Percentiles rank a stretch among this genome's conserved stretches.
phyloP scores from a whole-genome alignment of 306 rosid genomes.

The Cucurbita maxima region DNA sequence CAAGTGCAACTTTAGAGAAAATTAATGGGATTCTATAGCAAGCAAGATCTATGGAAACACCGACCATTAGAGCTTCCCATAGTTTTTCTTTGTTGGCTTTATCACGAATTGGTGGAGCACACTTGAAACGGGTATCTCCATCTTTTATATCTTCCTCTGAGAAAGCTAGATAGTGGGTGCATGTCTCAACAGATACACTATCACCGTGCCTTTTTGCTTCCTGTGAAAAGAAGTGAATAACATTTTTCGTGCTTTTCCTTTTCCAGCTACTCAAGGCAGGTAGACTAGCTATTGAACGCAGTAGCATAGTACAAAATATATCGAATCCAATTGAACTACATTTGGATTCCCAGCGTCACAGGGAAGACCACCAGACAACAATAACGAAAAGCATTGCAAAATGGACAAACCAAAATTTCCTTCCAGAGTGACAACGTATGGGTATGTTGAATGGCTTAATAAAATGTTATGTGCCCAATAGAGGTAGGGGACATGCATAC shows the following conservation, averaged over 20 bases:
- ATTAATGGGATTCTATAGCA: not conserved
- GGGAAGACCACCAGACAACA: not conserved
- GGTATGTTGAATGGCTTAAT: not conserved
- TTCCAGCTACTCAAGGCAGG: not conserved
- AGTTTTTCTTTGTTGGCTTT: slow-evolving; percentile 59
- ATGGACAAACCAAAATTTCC: not conserved
- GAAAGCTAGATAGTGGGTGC: slow-evolving; percentile 84
- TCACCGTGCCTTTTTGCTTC: slow-evolving; percentile 70
- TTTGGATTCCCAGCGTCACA: not conserved
- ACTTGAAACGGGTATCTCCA: slow-evolving; percentile 82
- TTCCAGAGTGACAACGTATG: not conserved
- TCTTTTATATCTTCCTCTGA: slow-evolving; percentile 60
- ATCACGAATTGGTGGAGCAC: slow-evolving; percentile 87
- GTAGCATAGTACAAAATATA: not conserved
- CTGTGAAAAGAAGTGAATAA: slow-evolving; percentile 17
- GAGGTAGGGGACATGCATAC: not conserved
- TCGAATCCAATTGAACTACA: not conserved
- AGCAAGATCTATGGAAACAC: not conserved
- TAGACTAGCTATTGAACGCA: not conserved
- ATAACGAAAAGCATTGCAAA: not conserved
- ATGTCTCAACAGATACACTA: slow-evolving; percentile 76
- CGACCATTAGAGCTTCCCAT: slow-evolving; percentile 73
- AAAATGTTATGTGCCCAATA: not conserved
- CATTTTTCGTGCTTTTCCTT: not conserved
- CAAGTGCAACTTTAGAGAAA: not conserved